Base-by-base conservation (phyloP, 2,329 filamentous ascomycete species). In the Apiospora marii region DNA sequence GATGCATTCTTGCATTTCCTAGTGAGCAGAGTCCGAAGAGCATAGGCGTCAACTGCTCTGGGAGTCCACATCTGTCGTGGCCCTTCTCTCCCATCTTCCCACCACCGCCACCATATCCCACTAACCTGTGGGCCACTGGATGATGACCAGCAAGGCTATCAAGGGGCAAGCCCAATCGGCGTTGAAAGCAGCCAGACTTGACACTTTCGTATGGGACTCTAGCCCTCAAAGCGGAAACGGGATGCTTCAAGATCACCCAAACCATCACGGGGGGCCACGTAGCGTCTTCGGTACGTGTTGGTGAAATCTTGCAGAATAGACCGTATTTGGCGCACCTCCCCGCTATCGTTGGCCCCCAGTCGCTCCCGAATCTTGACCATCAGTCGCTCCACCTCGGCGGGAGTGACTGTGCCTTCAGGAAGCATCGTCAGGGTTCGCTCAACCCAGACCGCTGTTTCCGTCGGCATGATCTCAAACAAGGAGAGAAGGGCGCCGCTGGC, bases 271-370 rank as follows among this genome's bases (percentile, higher is more conserved):
- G 96, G 96, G n/a, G 96, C 96, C 67, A 99, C 94, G 79, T 99
- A 98, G 74, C 97, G 90, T 80, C 97, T 89, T 69, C 97, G 91
- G 82, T 99, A 99, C 43, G 92, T 94, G 81, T 96, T 97, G 34
- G 96, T 98, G 81, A 99, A 99, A 83, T 99, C 97, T 84, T 98
- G 96, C 72, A 99, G 87, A 46, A 98, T 87, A 37, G 90, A 92
- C 49, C 96, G 90, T 71, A 98, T 94, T 84, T 95, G 95, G 73
- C 94, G 88, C 58, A 94, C 82, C 34, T 86, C 87, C 30, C 88
- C 85, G 1, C 81, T 83, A 51, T 91, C 90, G 74, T 93, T 90
- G 41, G 89, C 89, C 67, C 88, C 87, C 68, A 98, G 89, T 78
- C 91, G 92, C 81, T 96, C 93, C 78, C 90, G 91, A 77, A 98